Evolutionary conservation across 495 filamentous ascomycete species (phyloP).

Genomic region (Hypoxylon lenormandii): DNA sequence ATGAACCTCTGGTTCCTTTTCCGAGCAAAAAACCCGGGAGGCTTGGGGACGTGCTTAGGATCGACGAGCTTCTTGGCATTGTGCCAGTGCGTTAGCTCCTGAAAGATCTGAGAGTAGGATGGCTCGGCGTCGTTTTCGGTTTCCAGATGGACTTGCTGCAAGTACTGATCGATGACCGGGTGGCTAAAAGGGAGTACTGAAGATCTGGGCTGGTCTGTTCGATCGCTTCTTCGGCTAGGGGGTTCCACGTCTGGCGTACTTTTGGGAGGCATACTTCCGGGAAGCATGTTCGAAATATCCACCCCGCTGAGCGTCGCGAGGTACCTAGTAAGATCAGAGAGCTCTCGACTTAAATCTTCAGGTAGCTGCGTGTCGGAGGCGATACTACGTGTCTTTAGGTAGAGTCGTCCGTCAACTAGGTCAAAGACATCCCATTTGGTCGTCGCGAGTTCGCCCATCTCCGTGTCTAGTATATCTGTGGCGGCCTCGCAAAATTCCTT

Average conservation of each 20-base stretch:
- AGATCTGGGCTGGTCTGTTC: constrained; percentile 20
- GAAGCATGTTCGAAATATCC: constrained; percentile 27
- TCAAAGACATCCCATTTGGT: constrained; percentile 67
- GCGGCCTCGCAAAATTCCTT: constrained; percentile 26
- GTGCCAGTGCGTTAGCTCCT: constrained; percentile 75
- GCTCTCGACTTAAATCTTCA: constrained; percentile 22
- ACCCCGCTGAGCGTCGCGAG: constrained; percentile 49
- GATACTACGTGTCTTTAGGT: constrained; percentile 44
- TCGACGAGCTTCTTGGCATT: constrained; percentile 66
- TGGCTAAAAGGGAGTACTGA: constrained; percentile 73
- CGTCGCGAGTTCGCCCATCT: constrained; percentile 15
- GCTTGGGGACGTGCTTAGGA: constrained; percentile 47
- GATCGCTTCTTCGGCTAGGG: too few species aligned
- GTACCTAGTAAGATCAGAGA: constrained; percentile 9
- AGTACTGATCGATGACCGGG: constrained; percentile 67
- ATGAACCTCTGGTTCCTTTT: constrained; percentile 67
- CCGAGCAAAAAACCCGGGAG: constrained; percentile 41
- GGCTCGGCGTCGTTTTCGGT: constrained; percentile 46
- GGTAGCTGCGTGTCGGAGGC: constrained; percentile 32
- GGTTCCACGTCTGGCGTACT: background rate
- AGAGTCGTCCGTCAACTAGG: constrained; percentile 73
- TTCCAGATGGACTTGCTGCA: constrained; percentile 64
- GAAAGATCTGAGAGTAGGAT: constrained; percentile 56
- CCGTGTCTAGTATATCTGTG: constrained; percentile 6
- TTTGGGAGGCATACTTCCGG: background rate